These are phyloP conservation scores for Vanderwaltozyma tropicalis DNA, from an alignment of 805 yeast genomes.

Conservation along the genomic window DNA sequence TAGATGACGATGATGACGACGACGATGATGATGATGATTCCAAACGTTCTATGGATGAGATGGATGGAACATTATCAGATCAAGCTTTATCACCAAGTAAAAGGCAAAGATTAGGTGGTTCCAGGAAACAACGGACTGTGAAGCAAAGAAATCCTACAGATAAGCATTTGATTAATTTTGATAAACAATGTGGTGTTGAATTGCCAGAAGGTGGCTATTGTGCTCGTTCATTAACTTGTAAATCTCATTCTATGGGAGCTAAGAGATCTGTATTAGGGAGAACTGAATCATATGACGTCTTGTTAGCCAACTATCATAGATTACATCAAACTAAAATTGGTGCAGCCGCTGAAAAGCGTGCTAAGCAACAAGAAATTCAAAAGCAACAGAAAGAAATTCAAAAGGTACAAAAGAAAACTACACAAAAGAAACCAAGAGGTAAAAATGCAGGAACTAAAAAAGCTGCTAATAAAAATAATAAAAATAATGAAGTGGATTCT, in stretches of 20 bases:
- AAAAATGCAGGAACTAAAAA: conserved; percentile 3
- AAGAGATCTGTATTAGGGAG: conserved; percentile 92
- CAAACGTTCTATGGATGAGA: conserved; percentile 1
- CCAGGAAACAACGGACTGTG: conserved; percentile 31
- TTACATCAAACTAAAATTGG: conserved; percentile 86
- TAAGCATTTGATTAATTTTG: conserved; percentile 71
- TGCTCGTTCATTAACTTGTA: conserved; percentile 92
- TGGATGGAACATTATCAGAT: not conserved
- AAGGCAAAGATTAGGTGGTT: conserved; percentile 7
- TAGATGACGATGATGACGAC: conserved; percentile 7
- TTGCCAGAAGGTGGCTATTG: conserved; percentile 91
- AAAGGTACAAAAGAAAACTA: conserved; percentile 21
- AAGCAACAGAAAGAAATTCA: conserved; percentile 22
- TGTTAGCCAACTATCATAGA: conserved; percentile 82
- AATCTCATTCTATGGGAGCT: conserved; percentile 97
- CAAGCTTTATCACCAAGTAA: conserved; percentile 5
- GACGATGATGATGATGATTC: conserved; percentile 4
- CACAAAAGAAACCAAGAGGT: conserved; percentile 29
- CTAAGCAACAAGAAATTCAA: conserved; percentile 46
- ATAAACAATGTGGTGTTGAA: conserved; percentile 92
- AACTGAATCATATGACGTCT: conserved; percentile 81
- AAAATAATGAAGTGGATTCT: not conserved
- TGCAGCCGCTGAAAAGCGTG: conserved; percentile 69
- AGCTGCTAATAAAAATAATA: not conserved
- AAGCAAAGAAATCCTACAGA: conserved; percentile 53